Conservation (phyloP, 2,329 filamentous ascomycete genomes). For the Acrocalymma vagum region DNA sequence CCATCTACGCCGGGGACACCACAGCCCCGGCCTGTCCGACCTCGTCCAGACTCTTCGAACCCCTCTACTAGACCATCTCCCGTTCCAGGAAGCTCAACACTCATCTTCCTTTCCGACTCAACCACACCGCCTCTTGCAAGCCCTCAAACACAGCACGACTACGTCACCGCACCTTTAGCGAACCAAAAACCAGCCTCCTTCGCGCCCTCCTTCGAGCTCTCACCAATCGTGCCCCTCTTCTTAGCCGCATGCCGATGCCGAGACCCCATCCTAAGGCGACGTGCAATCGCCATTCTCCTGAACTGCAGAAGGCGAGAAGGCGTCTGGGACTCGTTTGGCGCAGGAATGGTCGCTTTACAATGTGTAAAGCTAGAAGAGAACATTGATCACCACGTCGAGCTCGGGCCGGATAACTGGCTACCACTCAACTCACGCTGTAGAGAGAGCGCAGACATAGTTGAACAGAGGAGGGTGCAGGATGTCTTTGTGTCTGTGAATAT, state of each 20-base stretch:
- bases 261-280: constrained; percentile 33
- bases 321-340: constrained; percentile 35
- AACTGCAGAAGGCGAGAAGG: constrained; percentile 34
- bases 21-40: constrained; percentile 10
- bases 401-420: constrained; percentile 28
- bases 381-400: constrained; percentile 17
- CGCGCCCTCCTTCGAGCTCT: constrained; percentile 38
- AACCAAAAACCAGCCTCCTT: constrained; percentile 25
- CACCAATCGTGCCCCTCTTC: constrained; percentile 36
- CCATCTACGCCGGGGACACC: constrained; percentile 8
- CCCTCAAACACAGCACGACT: constrained; percentile 3
- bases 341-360: constrained; percentile 30
- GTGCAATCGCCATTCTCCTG: constrained; percentile 32
- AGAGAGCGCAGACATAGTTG: constrained; percentile 13
- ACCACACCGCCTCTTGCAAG: constrained; percentile 1
- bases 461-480: constrained; percentile 26
- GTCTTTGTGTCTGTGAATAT: constrained; percentile 32
- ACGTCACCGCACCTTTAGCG: constrained; percentile 2
- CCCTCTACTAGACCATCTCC: constrained; percentile 13
- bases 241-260: constrained; percentile 33
- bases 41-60: constrained; percentile 16
- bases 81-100: constrained; percentile 14
- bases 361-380: constrained; percentile 34
- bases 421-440: constrained; percentile 18
- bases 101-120: constrained; percentile 18